phyloP scores from a whole-genome alignment of 768 basidiomycete species.

The Epithele typhae region DNA sequence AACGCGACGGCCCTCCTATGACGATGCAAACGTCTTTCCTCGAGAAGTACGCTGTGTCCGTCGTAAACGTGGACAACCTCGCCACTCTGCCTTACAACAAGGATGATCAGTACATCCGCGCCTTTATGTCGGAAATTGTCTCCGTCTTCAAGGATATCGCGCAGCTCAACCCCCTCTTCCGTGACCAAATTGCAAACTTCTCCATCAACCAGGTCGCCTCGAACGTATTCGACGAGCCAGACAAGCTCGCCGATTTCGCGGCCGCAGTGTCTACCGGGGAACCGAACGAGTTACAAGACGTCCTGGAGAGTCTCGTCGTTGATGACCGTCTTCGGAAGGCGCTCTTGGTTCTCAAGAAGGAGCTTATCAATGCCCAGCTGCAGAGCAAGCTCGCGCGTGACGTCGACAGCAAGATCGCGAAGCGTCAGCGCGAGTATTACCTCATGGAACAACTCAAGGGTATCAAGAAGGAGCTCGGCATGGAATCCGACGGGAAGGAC shows the following conservation, averaged over 20 bases:
- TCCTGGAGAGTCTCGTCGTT: constrained; percentile 80
- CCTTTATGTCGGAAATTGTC: constrained; percentile 95
- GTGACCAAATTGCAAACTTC: constrained; percentile 97
- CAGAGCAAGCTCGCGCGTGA: constrained; percentile 91
- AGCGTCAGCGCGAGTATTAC: constrained; percentile 91
- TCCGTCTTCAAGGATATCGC: constrained; percentile 99
- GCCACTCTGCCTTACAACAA: constrained; percentile 79
- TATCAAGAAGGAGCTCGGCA: constrained; percentile 93
- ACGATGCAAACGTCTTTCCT: constrained; percentile 83
- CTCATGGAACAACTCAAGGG: constrained; percentile 96
- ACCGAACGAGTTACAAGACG: constrained; percentile 87
- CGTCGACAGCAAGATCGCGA: constrained; percentile 92
- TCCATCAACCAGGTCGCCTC: constrained; percentile 88
- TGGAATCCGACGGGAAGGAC: constrained; percentile 95
- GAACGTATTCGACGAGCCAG: constrained; percentile 96
- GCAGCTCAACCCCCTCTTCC: constrained; percentile 94
- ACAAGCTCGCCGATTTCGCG: constrained; percentile 95
- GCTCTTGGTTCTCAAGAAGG: constrained; percentile 92
- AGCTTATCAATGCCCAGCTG: constrained; percentile 93
- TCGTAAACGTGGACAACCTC: constrained; percentile 87
- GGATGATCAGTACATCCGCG: constrained; percentile 92
- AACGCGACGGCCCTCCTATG: constrained; percentile 32
- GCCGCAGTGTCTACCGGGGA: constrained; percentile 95
- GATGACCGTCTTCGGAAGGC: constrained; percentile 90
- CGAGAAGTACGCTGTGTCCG: constrained; percentile 75